Evolutionary conservation across 164 flowering plant species (phyloP), one percentile per base, ranked within the genome.

Genomic region (Vitis riparia): DNA sequence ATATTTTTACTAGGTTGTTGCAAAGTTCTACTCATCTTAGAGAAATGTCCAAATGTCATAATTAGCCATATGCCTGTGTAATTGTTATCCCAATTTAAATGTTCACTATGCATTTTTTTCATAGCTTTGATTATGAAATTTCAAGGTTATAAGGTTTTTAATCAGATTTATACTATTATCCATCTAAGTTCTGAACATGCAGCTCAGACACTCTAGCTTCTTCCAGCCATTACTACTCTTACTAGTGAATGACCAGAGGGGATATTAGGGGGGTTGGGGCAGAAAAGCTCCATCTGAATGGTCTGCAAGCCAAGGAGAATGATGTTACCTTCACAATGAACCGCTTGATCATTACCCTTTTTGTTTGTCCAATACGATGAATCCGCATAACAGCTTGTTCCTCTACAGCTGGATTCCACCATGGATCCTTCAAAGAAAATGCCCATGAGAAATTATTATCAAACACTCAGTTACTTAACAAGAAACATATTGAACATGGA

Each of bases 391-490:
- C 97, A 62, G 99, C 99, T 77, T 95, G 98, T 73, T 95, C 99
- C 85, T 95, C 99, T 3, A 95, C 99, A 30, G 99, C 99, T 27
- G 99, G 99, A 72, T 95, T 95, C 99, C 99, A 95, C 99, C 99
- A 95, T 50, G 99, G 99, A 78, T 95, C 99, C 99, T 95, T 78
- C 72, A 78, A 44, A 62, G 44, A 58, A 69, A 10, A 51, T 57
- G 12, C 37, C 13, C 3, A 11, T 23, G 27, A 23, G 49, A 63
- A 51, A 44, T 29, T 58, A 61, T 13, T 64, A 3, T 3, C 44
- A 3, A 37, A 37, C 15, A 23, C 27, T 1, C 27, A 23, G 27
- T 23, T 23, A 23, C 27, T 23, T 23, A 57, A 52, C 49, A 8
- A 29, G 2, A 52, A 63, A 12, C 27, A 67, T 16, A 55, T 23